phyloP scores from a whole-genome alignment of 2,329 filamentous ascomycete genomes.

The Leptosphaerulina australis region DNA sequence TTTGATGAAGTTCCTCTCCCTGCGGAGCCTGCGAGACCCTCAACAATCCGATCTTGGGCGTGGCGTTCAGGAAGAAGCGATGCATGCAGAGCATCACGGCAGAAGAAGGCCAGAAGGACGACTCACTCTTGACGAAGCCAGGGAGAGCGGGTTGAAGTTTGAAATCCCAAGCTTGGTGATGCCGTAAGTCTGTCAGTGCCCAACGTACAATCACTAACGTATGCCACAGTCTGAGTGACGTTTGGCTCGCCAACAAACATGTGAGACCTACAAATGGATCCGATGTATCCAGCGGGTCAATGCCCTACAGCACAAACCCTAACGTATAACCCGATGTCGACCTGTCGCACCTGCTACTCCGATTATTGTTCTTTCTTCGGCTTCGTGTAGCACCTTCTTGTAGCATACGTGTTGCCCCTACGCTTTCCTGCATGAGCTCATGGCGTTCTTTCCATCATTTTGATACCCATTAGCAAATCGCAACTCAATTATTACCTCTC shows the following conservation, averaged over 20 bases:
- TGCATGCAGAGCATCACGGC: constrained; percentile 19
- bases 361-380: neutral
- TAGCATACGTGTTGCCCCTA: constrained; percentile 13
- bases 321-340: constrained; percentile 8
- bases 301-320: constrained; percentile 24
- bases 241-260: constrained; percentile 63
- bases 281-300: constrained; percentile 33
- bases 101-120: constrained; percentile 33
- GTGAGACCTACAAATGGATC: constrained; percentile 32
- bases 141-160: constrained; percentile 72
- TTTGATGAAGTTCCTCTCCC: constrained; percentile 87
- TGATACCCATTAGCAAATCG: constrained; percentile 14
- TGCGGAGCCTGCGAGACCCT: constrained; percentile 77
- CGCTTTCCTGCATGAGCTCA: constrained; percentile 18
- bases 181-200: constrained; percentile 60
- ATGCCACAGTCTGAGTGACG: constrained; percentile 64
- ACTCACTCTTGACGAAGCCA: constrained; percentile 73
- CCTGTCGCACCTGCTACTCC: constrained; percentile 2
- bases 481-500: neutral
- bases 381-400: constrained; percentile 22
- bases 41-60: constrained; percentile 57
- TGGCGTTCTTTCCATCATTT: constrained; percentile 6
- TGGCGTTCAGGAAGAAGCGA: constrained; percentile 52
- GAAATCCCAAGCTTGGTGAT: constrained; percentile 75
- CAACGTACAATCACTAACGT: constrained; percentile 15